Evolutionary conservation across 192 early-diverging fungal species (phyloP), one percentile per base, ranked within the genome.

Genomic region (Helicostylum pulchrum): DNA sequence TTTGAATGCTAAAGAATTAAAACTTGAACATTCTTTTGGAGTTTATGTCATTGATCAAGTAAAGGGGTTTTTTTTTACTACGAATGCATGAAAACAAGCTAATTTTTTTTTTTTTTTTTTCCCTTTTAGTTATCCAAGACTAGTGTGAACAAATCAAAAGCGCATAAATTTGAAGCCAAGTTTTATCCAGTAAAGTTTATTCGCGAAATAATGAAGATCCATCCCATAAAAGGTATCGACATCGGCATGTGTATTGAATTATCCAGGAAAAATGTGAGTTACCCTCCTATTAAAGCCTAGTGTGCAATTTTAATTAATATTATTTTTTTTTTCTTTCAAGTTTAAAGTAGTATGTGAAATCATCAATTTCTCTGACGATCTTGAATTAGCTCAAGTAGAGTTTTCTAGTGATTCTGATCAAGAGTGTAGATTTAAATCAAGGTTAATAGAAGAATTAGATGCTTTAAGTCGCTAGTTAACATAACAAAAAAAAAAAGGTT

Each of bases 201-300:
- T 42, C 57, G 57, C 7, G 20, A 21, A 45, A 59, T 59, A 21
- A 20, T 59, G 39, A 14, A 45, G 9, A 59, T 59, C 20, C 57
- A 43, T 26, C 57, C 57, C 23, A 59, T 59, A 59, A 43, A 59
- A 26, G 57, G 57, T 44, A 59, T 59, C 3, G 19, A 45, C 4
- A 43, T 23, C 19, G 42, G 12, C 0, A 59, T 59, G 56, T 21
- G 34, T 7, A 59, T 59, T 26, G 7, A 15, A 39, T 59, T 59
- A 59, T 44, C 34, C 11, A 20, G 34, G 19, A 59, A 59, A 21
- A 23, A 59, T 19, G 56, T 59, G 36, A 59, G 20, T 39, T 39
- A 9, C 9, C 9, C 9, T 4, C 36, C 36, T 4, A 39, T 39
- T 39, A 39, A 26, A 10, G 36, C 9, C 36, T 39, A 39, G 36